Evolutionary conservation across 495 filamentous ascomycete genomes (phyloP), one percentile per base, ranked within the genome.

Genomic region (Bathelium albidoporum): DNA sequence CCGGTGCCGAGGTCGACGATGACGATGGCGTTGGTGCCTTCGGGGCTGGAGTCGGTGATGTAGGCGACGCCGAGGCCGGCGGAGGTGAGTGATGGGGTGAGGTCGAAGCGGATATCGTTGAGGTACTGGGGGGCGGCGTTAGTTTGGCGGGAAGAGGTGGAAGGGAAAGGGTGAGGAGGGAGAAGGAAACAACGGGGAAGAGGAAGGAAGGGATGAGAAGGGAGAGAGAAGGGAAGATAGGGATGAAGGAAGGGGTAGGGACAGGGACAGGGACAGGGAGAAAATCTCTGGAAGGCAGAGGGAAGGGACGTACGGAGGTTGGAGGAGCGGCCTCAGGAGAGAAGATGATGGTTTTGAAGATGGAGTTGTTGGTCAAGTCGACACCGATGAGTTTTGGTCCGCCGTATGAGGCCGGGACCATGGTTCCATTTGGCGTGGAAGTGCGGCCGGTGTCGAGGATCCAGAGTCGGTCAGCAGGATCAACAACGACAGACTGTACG

Each of bases 31-130:
- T 76, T 80, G 55, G 73, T 73, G 53, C 77, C 78, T 66, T 76
- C 73, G 44, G 66, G 32, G 32, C 67, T 72, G 52, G 69, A 73
- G 68, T 81, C 78, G 22, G 77, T 80, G 68, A 80, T 80, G 62
- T 80, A 81, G 12, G 74, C 77, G 1, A 80, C 64, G 18, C 77
- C 78, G 14, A 71, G 59, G 12, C 77, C 75, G 3, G 70, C 70
- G 16, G 64, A 58, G 3, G 74, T 73, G 18, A 73, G n/a, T 24
- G 49, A 60, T 2, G 71, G 52, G 18, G 76, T 71, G 20, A 79
- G 69, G 64, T 81, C 77, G 68, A 81, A 78, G 55, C 79, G 73
- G 2, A 80, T 68, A 59, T 79, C 77, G 67, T 80, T 80, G 29
- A 80, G 70, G 59, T 81, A 80, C 49, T 55, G 49, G 22, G 16